Percentiles rank a stretch among this genome's conserved stretches.
phyloP scores from a whole-genome alignment of 2,329 filamentous ascomycete species.

The Dissoconium aciculare region DNA sequence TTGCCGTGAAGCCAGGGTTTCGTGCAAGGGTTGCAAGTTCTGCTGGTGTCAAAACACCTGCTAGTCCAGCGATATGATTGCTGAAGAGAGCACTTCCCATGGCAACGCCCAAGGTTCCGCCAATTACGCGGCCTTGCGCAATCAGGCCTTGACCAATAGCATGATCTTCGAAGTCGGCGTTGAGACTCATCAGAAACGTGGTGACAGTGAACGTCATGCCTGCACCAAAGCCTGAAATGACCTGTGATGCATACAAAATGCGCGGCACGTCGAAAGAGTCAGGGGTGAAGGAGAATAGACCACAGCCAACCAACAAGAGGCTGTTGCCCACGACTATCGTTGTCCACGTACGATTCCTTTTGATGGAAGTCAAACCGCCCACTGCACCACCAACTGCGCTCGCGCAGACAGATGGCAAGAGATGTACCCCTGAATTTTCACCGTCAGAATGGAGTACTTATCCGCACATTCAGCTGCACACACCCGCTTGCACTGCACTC shows the following conservation, averaged over 20 bases:
- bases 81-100: slow-evolving; percentile 46
- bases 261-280: background rate
- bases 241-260: slow-evolving; percentile 1
- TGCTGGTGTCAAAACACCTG: slow-evolving; percentile 1
- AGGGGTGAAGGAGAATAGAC: slow-evolving; percentile 1
- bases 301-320: slow-evolving; percentile 1
- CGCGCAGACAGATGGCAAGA: slow-evolving; percentile 1
- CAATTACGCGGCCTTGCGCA: slow-evolving; percentile 45
- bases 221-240: background rate
- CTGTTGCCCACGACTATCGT: slow-evolving; percentile 1
- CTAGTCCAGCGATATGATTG: slow-evolving; percentile 29
- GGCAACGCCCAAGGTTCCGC: slow-evolving; percentile 44
- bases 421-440: background rate
- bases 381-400: slow-evolving; percentile 43
- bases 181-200: background rate
- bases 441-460: slow-evolving; percentile 29
- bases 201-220: background rate
- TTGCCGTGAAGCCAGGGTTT: background rate
- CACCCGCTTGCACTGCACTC: slow-evolving; percentile 41
- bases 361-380: slow-evolving; percentile 40
- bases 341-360: slow-evolving; percentile 38
- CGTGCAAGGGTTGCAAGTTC: slow-evolving; percentile 1
- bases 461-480: slow-evolving; percentile 34
- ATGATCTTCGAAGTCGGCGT: slow-evolving; percentile 1
- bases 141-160: slow-evolving; percentile 32